These are phyloP conservation scores for Strobilomyces confusus DNA, from an alignment of 768 basidiomycete genomes.

Conservation along the genomic window DNA sequence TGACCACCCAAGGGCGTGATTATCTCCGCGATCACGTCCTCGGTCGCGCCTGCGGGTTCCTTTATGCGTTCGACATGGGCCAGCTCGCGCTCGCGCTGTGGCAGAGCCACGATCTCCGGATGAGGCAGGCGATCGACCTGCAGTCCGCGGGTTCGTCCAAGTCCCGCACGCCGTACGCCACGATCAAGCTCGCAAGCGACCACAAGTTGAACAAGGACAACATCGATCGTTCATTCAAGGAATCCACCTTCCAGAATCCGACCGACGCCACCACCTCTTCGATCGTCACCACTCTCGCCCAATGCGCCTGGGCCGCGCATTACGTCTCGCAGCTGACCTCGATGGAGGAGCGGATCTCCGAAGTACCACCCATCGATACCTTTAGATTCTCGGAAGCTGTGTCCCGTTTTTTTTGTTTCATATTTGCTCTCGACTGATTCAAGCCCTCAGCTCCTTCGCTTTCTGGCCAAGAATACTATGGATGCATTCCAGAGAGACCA, in stretches of 20 bases:
- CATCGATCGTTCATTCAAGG: slow-evolving; percentile 13
- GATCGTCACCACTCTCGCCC: slow-evolving; percentile 21
- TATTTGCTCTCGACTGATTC: neutral
- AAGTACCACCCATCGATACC: slow-evolving; percentile 27
- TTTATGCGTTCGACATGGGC: slow-evolving; percentile 31
- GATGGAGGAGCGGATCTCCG: slow-evolving; percentile 20
- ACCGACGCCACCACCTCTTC: neutral
- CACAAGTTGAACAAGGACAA: slow-evolving; percentile 13
- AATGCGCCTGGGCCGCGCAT: slow-evolving; percentile 31
- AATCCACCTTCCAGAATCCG: slow-evolving; percentile 1
- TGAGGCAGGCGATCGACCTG: slow-evolving; percentile 31
- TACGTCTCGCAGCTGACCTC: slow-evolving; percentile 23
- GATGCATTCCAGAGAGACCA: slow-evolving; percentile 26
- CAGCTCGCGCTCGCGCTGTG: slow-evolving; percentile 29
- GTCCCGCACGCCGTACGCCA: slow-evolving; percentile 20
- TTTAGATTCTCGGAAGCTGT: slow-evolving; percentile 22
- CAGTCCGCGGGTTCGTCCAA: slow-evolving; percentile 16
- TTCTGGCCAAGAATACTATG: slow-evolving; percentile 24
- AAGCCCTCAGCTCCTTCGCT: slow-evolving; percentile 20
- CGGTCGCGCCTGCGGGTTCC: slow-evolving; percentile 23
- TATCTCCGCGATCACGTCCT: slow-evolving; percentile 30
- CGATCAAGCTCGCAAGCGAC: slow-evolving; percentile 13
- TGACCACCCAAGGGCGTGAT: slow-evolving; percentile 18
- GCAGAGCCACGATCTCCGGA: slow-evolving; percentile 31
- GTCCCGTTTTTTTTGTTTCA: neutral